Evolutionary conservation across 345 rosid genomes (phyloP).

Genomic region (Syzygium aqueum): DNA sequence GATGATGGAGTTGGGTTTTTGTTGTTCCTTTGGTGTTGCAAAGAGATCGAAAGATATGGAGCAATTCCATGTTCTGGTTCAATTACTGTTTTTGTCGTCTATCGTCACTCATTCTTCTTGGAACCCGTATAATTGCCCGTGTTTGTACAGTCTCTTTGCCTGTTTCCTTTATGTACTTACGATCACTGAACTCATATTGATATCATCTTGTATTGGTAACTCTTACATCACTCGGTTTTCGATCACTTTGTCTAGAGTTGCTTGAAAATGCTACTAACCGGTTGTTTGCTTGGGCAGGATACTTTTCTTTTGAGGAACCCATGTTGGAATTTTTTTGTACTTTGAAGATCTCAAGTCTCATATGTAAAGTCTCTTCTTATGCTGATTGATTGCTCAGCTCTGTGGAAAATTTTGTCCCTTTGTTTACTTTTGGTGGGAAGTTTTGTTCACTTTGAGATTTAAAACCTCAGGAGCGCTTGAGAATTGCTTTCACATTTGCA

Average conservation of each 20-base stretch:
- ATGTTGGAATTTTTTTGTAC: slow-evolving; percentile 36
- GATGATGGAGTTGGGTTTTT: neutral
- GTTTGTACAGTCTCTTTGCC: neutral
- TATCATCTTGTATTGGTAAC: neutral
- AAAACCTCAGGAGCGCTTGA: no score
- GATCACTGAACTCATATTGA: neutral
- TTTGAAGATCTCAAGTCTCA: slow-evolving; percentile 30
- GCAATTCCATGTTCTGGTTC: neutral
- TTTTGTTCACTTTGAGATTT: no score
- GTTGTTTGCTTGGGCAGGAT: slow-evolving; percentile 29
- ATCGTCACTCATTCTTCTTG: no score
- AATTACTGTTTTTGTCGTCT: no score
- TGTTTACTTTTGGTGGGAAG: no score
- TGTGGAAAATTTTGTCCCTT: no score
- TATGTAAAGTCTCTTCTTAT: slow-evolving; percentile 9
- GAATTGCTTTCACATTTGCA: neutral
- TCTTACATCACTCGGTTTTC: neutral
- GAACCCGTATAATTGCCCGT: neutral
- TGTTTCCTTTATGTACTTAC: neutral
- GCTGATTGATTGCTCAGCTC: neutral
- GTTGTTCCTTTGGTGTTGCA: neutral
- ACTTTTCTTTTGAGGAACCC: slow-evolving; percentile 60
- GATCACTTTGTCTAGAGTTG: neutral
- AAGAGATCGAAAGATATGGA: neutral
- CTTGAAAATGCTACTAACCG: neutral